Evolutionary conservation across 2,329 filamentous ascomycete species (phyloP), one percentile per base, ranked within the genome.

Genomic region (Epichloe sibirici): DNA sequence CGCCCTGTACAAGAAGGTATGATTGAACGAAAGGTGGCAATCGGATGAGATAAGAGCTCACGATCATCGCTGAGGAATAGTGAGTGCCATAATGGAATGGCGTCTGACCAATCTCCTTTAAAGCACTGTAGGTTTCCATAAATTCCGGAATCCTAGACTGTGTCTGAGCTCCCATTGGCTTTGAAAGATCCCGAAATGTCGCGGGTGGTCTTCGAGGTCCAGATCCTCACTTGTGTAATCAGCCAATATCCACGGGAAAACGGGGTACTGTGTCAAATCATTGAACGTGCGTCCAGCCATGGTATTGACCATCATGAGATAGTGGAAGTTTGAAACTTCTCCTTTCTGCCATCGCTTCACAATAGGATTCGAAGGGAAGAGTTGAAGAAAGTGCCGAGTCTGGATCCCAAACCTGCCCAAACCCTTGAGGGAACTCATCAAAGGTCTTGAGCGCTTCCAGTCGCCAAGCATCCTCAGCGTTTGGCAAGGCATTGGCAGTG

Each of bases 31-130:
- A 98, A 0, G 93, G 93, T 49, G 95, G 91, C 15, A 98, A 76
- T 17, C 93, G 85, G 61, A 98, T 96, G 42, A 98, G 77, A 62
- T 96, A 98, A 0, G 90, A 96, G 12, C 90, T 90, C 6, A 98
- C 93, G 54, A 95, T 96, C 93, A 97, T 98, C 7, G 93, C 93
- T 2, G 93, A 97, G 1, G 93, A 97, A 67, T 98, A 98, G 66
- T 98, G 94, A 0, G 94, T 98, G 17, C 93, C 93, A 60, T 97
- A 98, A 65, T 98, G 93, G 65, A 96, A 98, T 0, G 93, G 87
- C 0, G 87, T 85, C 45, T 95, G 90, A 7, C 85, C 88, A 75
- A 98, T 95, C 65, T 97, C 93, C 1, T 85, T 85, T 65, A 98
- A 85, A 15, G 88, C 87, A 58, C 84, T 82, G 66, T 95, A 97